Percentiles rank a stretch among this genome's conserved stretches.
These are phyloP conservation scores for Xylariaceae sp. DNA, from an alignment of 2,329 filamentous ascomycete genomes.

Conservation along the genomic window DNA sequence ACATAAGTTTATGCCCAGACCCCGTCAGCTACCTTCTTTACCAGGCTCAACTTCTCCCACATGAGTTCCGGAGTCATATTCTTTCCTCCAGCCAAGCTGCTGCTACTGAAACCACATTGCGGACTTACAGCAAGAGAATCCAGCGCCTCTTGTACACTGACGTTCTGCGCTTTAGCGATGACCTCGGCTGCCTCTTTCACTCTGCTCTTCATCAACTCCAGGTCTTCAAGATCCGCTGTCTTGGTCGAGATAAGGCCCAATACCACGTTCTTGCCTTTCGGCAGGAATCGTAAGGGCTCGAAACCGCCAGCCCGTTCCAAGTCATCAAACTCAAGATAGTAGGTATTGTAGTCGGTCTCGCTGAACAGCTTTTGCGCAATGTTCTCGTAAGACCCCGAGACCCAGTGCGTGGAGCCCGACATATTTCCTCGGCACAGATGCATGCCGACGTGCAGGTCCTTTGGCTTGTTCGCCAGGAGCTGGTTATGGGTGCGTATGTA, in stretches of 20 bases:
- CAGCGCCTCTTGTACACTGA: slow-evolving; percentile 50
- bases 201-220: slow-evolving; percentile 37
- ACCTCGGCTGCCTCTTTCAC: slow-evolving; percentile 47
- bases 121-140: slow-evolving; percentile 48
- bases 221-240: slow-evolving; percentile 41
- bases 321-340: slow-evolving; percentile 50
- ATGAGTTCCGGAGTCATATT: slow-evolving; percentile 23
- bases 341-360: slow-evolving; percentile 44
- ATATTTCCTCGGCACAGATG: slow-evolving; percentile 53
- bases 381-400: slow-evolving; percentile 46
- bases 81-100: slow-evolving; percentile 23
- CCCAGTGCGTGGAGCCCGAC: slow-evolving; percentile 44
- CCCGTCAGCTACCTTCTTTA: slow-evolving; percentile 18
- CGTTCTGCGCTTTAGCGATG: slow-evolving; percentile 52
- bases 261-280: slow-evolving; percentile 46
- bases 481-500: slow-evolving; percentile 62
- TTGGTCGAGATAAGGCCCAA: slow-evolving; percentile 47
- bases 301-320: slow-evolving; percentile 44
- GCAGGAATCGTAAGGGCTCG: slow-evolving; percentile 43
- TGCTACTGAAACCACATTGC: slow-evolving; percentile 43
- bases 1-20: slow-evolving; percentile 17
- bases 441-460: slow-evolving; percentile 58
- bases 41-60: slow-evolving; percentile 25
- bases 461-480: slow-evolving; percentile 46
- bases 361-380: slow-evolving; percentile 47